These are phyloP conservation scores for Simmondsia chinensis DNA, from an alignment of 148 eudicot genomes.

Conservation along the genomic window DNA sequence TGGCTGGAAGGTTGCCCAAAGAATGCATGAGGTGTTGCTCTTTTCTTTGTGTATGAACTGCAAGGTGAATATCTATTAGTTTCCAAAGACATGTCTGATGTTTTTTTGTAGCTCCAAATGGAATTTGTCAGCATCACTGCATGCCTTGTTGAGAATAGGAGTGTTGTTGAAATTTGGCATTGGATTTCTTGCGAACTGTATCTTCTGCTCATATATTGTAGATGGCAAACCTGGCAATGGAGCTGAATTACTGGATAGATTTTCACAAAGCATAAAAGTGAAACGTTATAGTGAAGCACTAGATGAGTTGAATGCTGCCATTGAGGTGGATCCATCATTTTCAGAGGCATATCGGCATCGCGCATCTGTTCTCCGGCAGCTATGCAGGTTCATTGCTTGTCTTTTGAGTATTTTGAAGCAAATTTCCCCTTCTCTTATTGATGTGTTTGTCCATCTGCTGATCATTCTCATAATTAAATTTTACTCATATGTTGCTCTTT, in stretches of 20 bases:
- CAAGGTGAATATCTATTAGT: too few relatives aligned
- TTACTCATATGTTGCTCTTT: not conserved
- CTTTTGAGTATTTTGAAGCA: not conserved
- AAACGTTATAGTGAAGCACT: constrained; percentile 89
- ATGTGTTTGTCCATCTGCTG: not conserved
- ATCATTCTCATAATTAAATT: not conserved
- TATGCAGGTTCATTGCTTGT: constrained; percentile 58
- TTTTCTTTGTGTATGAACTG: too few relatives aligned
- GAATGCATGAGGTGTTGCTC: too few relatives aligned
- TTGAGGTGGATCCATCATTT: constrained; percentile 81
- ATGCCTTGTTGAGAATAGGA: too few relatives aligned
- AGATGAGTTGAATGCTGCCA: constrained; percentile 89
- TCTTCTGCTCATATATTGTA: constrained; percentile 13
- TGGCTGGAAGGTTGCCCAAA: too few relatives aligned
- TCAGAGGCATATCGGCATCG: constrained; percentile 87
- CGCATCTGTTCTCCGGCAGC: constrained; percentile 63
- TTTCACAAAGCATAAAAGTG: constrained; percentile 70
- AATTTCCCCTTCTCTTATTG: not conserved
- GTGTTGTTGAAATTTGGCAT: not conserved
- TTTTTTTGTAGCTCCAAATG: too few relatives aligned
- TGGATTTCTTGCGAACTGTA: not conserved
- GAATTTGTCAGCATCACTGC: too few relatives aligned
- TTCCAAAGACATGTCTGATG: too few relatives aligned
- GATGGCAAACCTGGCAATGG: constrained; percentile 61
- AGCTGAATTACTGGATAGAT: constrained; percentile 65